Evolutionary conservation across 2,329 filamentous ascomycete species (phyloP).

Genomic region (Aspergillus thermomutatus): DNA sequence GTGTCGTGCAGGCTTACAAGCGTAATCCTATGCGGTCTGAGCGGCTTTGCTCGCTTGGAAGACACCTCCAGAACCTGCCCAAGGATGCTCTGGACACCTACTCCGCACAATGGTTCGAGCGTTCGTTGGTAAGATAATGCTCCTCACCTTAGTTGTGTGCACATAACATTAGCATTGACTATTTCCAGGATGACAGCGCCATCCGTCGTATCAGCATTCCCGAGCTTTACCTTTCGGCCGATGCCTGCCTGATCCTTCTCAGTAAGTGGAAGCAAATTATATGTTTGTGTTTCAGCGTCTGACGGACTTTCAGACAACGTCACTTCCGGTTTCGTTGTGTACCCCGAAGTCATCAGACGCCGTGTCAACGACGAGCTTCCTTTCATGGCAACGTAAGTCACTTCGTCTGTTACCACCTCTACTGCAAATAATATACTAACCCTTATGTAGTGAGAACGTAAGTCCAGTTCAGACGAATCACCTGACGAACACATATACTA

Average conservation of each 20-base stretch:
- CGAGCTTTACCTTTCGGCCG: constrained; percentile 65
- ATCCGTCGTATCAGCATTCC: constrained; percentile 59
- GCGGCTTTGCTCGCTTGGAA: constrained; percentile 57
- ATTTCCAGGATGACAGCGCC: constrained; percentile 62
- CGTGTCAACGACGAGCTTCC: constrained; percentile 74
- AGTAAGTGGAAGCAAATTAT: constrained; percentile 21
- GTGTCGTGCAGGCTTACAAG: constrained; percentile 61
- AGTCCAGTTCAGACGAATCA: constrained; percentile 4
- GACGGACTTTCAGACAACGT: constrained; percentile 57
- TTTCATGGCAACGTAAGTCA: constrained; percentile 70
- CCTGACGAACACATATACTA: constrained; percentile 18
- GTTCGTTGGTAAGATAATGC: constrained; percentile 52
- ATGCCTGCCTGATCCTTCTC: constrained; percentile 50
- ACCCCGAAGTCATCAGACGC: constrained; percentile 67
- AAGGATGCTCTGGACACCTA: constrained; percentile 63
- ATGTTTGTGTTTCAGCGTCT: neutral
- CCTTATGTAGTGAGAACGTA: constrained; percentile 30
- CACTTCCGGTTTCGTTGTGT: constrained; percentile 68
- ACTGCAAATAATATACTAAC: constrained; percentile 13
- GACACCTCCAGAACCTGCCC: constrained; percentile 53
- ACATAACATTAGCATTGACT: constrained; percentile 4
- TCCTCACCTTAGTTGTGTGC: neutral
- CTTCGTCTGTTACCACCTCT: neutral
- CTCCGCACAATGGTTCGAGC: constrained; percentile 71
- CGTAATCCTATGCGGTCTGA: constrained; percentile 57